A percentile compares a stretch with the other conserved stretches of the same genome.
phyloP scores from a whole-genome alignment of 2,329 filamentous ascomycete genomes.

The Trichoderma sp. region DNA sequence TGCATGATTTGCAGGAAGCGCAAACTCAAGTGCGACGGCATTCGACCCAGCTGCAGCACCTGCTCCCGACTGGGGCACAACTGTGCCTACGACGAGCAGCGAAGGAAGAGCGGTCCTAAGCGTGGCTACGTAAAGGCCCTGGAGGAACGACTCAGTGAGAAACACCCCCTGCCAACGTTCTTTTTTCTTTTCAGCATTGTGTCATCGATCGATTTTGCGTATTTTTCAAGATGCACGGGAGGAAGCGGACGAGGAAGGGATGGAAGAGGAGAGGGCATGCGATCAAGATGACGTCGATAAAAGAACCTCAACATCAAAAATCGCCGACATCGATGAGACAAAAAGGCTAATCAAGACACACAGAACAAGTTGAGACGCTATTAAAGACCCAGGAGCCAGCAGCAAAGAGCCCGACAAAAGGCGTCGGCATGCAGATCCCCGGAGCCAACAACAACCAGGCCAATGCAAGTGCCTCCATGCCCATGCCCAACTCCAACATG shows the following conservation, averaged over 20 bases:
- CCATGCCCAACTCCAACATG: constrained; percentile 45
- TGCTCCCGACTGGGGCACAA: constrained; percentile 83
- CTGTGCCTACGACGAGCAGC: constrained; percentile 87
- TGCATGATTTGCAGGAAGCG: constrained; percentile 92
- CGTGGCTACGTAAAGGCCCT: constrained; percentile 91
- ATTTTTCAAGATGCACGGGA: not conserved
- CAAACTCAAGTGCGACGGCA: constrained; percentile 86
- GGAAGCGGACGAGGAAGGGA: not conserved
- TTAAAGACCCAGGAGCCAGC: constrained; percentile 68
- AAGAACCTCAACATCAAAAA: too few relatives aligned
- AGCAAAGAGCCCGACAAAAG: constrained; percentile 31
- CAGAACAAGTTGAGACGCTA: constrained; percentile 90
- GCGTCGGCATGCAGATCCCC: constrained; percentile 29
- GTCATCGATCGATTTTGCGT: not conserved
- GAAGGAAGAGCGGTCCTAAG: constrained; percentile 92
- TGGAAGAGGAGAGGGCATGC: not conserved
- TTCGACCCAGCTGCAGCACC: constrained; percentile 80
- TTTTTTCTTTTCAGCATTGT: not conserved
- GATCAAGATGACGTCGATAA: not conserved
- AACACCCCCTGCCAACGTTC: not conserved
- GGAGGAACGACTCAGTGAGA: constrained; percentile 84
- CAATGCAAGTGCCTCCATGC: constrained; percentile 29
- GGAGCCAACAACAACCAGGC: constrained; percentile 30
- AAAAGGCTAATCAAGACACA: constrained; percentile 8
- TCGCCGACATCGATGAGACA: not conserved